Conservation (phyloP, 1,284 basidiomycete genomes). For the Tremellales sp. region DNA sequence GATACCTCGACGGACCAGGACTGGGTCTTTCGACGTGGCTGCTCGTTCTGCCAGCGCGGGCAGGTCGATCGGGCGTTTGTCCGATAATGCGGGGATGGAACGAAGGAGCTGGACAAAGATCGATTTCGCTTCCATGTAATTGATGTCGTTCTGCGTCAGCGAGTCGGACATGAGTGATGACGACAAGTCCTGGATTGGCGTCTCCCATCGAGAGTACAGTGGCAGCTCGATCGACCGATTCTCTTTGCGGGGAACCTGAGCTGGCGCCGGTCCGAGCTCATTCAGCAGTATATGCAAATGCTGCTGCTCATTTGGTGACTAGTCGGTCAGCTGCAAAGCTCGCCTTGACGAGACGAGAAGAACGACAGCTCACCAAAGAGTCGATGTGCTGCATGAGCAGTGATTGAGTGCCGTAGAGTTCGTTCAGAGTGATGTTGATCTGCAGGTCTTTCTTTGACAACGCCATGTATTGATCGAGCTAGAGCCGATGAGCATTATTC, state of each 20-base stretch:
- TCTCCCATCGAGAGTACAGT: slow-evolving; percentile 98
- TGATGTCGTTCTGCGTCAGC: slow-evolving; percentile 95
- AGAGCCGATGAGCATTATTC: slow-evolving; percentile 5
- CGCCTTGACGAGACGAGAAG: neutral
- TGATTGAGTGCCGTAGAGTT: slow-evolving; percentile 96
- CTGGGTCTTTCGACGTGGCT: slow-evolving; percentile 93
- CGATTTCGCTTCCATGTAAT: slow-evolving; percentile 99
- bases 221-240: slow-evolving; percentile 89
- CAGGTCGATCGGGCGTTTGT: slow-evolving; percentile 84
- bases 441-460: slow-evolving; percentile 96
- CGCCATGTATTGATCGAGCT: slow-evolving; percentile 99
- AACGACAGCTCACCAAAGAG: slow-evolving; percentile 63
- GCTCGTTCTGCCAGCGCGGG: slow-evolving; percentile 87
- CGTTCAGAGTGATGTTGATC: slow-evolving; percentile 99
- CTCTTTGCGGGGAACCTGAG: slow-evolving; percentile 95
- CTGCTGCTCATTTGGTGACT: slow-evolving; percentile 97
- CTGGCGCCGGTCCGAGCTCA: slow-evolving; percentile 85
- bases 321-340: slow-evolving; percentile 5
- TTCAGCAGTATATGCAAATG: slow-evolving; percentile 94
- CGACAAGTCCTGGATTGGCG: slow-evolving; percentile 94
- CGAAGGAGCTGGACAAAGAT: slow-evolving; percentile 97
- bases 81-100: slow-evolving; percentile 78
- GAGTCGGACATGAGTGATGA: slow-evolving; percentile 87
- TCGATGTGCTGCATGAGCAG: slow-evolving; percentile 93
- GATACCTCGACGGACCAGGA: slow-evolving; percentile 91